Conservation (phyloP, 768 basidiomycete genomes). For the Tylopilus intermedius region DNA sequence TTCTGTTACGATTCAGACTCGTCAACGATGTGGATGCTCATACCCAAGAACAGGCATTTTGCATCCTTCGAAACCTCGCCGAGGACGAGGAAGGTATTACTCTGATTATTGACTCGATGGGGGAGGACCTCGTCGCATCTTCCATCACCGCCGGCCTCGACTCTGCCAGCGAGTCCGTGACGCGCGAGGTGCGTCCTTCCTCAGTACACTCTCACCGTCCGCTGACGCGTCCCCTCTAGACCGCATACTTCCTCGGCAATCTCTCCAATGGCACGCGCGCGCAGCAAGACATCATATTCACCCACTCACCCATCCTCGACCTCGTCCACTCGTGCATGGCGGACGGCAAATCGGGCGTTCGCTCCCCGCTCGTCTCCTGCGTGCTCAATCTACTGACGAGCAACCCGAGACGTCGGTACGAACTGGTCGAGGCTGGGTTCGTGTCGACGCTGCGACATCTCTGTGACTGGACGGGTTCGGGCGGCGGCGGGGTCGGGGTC, state of each 20-base stretch:
- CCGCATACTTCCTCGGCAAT: slow-evolving; percentile 61
- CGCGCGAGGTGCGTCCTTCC: slow-evolving; percentile 41
- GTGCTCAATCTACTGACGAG: slow-evolving; percentile 51
- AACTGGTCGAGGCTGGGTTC: slow-evolving; percentile 42
- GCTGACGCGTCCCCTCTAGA: slow-evolving; percentile 29
- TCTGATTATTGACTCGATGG: slow-evolving; percentile 55
- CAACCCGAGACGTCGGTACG: slow-evolving; percentile 33
- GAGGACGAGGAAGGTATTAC: slow-evolving; percentile 61
- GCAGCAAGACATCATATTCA: slow-evolving; percentile 51
- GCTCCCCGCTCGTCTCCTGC: slow-evolving; percentile 56
- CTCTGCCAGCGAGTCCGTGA: slow-evolving; percentile 48
- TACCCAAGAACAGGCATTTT: slow-evolving; percentile 68
- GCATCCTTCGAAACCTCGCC: slow-evolving; percentile 61
- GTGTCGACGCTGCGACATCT: slow-evolving; percentile 39
- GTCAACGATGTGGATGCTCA: slow-evolving; percentile 48
- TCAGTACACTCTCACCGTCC: too few relatives aligned
- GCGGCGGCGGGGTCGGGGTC: slow-evolving; percentile 10
- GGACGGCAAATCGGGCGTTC: slow-evolving; percentile 52
- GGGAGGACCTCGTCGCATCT: slow-evolving; percentile 40
- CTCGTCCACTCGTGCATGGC: slow-evolving; percentile 56
- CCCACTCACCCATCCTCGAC: slow-evolving; percentile 45
- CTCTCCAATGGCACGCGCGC: slow-evolving; percentile 54
- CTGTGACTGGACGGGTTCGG: slow-evolving; percentile 34
- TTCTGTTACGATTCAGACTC: slow-evolving; percentile 36
- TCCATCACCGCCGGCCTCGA: slow-evolving; percentile 46